Conservation (phyloP, 805 yeast species). For the Priceomyces haplophilus region DNA sequence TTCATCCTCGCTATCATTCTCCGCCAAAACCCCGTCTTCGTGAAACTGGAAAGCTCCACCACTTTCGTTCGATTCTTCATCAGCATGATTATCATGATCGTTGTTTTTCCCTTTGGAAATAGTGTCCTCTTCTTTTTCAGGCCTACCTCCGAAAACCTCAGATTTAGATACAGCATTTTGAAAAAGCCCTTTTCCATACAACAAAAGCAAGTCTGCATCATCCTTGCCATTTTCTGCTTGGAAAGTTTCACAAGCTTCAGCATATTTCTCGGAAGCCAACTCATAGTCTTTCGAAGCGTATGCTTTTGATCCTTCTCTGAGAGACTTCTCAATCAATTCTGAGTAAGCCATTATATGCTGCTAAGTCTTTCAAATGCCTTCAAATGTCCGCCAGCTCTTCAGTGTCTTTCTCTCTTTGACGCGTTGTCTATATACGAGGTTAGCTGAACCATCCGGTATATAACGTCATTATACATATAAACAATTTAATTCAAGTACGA, state of each 20-base stretch:
- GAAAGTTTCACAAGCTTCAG: conserved; percentile 64
- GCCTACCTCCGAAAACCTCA: conserved; percentile 62
- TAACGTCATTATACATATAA: not conserved
- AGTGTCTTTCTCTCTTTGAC: not conserved
- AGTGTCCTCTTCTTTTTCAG: conserved; percentile 19
- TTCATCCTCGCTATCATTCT: conserved; percentile 18
- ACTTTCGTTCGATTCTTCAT: conserved; percentile 10
- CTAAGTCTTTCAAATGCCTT: not conserved
- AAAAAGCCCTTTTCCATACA: conserved; percentile 79
- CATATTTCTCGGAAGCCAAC: conserved; percentile 65
- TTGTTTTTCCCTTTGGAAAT: conserved; percentile 22
- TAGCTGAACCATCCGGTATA: not conserved
- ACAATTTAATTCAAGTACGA: not conserved
- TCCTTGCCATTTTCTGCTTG: conserved; percentile 50
- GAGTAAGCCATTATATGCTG: conserved; percentile 27
- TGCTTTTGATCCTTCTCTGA: conserved; percentile 60
- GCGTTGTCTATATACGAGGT: too few relatives aligned
- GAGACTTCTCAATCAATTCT: conserved; percentile 42
- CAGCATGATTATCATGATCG: conserved; percentile 20
- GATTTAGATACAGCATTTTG: conserved; percentile 71
- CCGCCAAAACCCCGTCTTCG: conserved; percentile 24
- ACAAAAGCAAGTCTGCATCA: conserved; percentile 70
- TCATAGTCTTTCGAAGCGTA: conserved; percentile 67
- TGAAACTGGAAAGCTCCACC: conserved; percentile 28
- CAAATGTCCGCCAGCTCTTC: not conserved